These are phyloP conservation scores for Quercus rubra DNA, from an alignment of 306 rosid species.

Conservation along the genomic window DNA sequence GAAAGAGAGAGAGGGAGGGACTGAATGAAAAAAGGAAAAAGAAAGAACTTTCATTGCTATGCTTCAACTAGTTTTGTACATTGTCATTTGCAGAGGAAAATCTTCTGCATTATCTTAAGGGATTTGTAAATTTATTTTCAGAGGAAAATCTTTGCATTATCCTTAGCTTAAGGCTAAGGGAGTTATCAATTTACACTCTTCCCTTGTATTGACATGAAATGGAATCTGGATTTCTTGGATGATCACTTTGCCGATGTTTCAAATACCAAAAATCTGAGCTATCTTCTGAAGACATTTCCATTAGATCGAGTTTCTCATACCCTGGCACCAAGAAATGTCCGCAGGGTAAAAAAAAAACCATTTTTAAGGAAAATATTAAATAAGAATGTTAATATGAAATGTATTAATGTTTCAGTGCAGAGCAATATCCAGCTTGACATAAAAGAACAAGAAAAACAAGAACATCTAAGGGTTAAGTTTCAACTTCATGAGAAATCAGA, in stretches of 20 bases:
- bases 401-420: background rate
- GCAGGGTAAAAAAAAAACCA: constrained; percentile 8
- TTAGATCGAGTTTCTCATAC: constrained; percentile 12
- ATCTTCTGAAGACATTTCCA: background rate
- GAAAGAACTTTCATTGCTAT: background rate
- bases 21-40: background rate
- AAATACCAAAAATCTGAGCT: constrained; percentile 4
- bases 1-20: background rate
- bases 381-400: background rate
- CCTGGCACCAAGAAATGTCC: constrained; percentile 41
- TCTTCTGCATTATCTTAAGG: background rate
- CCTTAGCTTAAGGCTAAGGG: background rate
- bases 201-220: background rate
- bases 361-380: background rate
- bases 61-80: background rate
- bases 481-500: background rate
- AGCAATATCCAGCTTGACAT: background rate
- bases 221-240: background rate
- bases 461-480: background rate
- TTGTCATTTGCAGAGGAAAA: background rate
- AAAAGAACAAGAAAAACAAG: background rate
- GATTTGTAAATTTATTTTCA: no score
- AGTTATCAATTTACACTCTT: background rate
- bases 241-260: background rate
- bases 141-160: background rate